These are phyloP conservation scores for Lepidium africanum DNA, from an alignment of 345 rosid genomes.

Conservation along the genomic window DNA sequence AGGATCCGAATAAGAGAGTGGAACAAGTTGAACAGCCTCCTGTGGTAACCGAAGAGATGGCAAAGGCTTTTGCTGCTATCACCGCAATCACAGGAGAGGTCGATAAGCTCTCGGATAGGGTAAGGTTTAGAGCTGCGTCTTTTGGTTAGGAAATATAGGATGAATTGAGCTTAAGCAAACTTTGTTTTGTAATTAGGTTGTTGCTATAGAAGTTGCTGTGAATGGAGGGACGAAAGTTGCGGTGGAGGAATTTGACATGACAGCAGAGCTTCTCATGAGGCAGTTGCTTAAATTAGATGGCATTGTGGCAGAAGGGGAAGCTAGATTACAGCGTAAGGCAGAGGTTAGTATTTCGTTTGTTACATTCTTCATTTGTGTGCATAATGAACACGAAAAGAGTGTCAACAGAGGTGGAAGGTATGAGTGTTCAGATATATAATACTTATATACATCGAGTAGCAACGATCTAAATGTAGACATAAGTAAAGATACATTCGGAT, in stretches of 20 bases:
- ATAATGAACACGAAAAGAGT: not conserved
- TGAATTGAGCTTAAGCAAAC: not conserved
- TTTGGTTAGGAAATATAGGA: not conserved
- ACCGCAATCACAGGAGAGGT: constrained; percentile 47
- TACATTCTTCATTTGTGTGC: not conserved
- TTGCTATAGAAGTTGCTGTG: constrained; percentile 63
- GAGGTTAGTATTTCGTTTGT: constrained; percentile 49
- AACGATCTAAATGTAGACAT: not conserved
- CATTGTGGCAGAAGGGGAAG: constrained; percentile 82
- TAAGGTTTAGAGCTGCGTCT: constrained; percentile 15
- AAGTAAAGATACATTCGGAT: not conserved
- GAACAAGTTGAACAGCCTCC: constrained; percentile 33
- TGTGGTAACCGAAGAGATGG: constrained; percentile 30
- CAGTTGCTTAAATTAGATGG: constrained; percentile 76
- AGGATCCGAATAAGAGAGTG: constrained; percentile 27
- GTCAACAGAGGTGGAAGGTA: not conserved
- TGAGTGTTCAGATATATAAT: not conserved
- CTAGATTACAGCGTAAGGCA: constrained; percentile 65
- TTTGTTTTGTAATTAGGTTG: constrained; percentile 34
- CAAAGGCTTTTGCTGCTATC: constrained; percentile 50
- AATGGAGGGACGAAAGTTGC: constrained; percentile 55
- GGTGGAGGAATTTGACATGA: constrained; percentile 47
- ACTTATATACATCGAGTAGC: not conserved
- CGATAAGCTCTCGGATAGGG: constrained; percentile 73
- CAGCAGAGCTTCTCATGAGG: constrained; percentile 82